A percentile compares a stretch with the other conserved stretches of the same genome.
Evolutionary conservation across 345 rosid genomes (phyloP).

Genomic region (Firmiana major): DNA sequence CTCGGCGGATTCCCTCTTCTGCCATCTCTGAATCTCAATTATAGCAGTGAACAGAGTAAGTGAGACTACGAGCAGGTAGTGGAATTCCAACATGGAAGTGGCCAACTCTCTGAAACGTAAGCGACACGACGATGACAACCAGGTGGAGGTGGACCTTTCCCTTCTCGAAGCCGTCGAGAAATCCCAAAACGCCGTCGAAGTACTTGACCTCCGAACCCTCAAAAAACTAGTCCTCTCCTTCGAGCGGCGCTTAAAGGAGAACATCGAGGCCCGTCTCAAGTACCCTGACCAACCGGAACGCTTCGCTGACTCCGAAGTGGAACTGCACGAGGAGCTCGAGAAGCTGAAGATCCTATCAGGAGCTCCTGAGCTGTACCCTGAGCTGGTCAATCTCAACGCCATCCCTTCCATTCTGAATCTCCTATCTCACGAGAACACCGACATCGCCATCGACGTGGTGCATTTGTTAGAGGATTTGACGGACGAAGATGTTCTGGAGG

Average conservation of each 20-base stretch:
- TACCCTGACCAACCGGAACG: slow-evolving; percentile 83
- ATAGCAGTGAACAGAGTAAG: neutral
- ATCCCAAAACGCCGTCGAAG: slow-evolving; percentile 58
- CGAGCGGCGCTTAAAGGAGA: slow-evolving; percentile 94
- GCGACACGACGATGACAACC: slow-evolving; percentile 20
- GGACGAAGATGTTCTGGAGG: slow-evolving; percentile 86
- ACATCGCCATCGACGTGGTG: slow-evolving; percentile 85
- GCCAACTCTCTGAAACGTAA: slow-evolving; percentile 13
- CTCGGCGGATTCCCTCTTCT: neutral
- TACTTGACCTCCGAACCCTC: slow-evolving; percentile 70
- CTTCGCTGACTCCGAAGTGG: slow-evolving; percentile 85
- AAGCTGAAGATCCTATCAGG: slow-evolving; percentile 91
- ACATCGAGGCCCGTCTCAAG: slow-evolving; percentile 95
- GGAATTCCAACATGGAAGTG: slow-evolving; percentile 10
- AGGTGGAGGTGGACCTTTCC: slow-evolving; percentile 48
- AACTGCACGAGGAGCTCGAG: slow-evolving; percentile 83
- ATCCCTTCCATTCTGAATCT: slow-evolving; percentile 77
- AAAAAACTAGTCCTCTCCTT: slow-evolving; percentile 88
- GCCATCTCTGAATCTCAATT: neutral
- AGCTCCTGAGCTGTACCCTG: slow-evolving; percentile 90
- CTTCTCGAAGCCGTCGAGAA: slow-evolving; percentile 86
- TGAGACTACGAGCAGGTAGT: neutral
- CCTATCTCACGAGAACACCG: slow-evolving; percentile 83
- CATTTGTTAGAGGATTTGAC: slow-evolving; percentile 86
- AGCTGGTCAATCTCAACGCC: slow-evolving; percentile 64